These are phyloP conservation scores for Hamigera avellanea DNA, from an alignment of 495 filamentous ascomycete genomes.

Conservation along the genomic window DNA sequence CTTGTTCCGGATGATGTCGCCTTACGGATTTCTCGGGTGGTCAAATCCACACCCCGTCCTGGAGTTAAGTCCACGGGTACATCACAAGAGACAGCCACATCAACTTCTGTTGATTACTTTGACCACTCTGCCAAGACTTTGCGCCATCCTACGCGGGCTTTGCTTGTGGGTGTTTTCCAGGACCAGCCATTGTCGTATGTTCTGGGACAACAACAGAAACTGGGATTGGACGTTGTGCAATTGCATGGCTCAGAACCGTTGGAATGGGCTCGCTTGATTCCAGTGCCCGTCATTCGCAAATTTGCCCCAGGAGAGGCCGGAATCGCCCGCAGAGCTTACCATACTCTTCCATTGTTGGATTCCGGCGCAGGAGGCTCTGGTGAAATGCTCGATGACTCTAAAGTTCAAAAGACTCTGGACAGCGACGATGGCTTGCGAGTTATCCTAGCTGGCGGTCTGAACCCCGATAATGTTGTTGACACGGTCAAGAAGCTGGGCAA, in stretches of 20 bases:
- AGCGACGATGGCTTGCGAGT: conserved; percentile 54
- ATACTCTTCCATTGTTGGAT: conserved; percentile 73
- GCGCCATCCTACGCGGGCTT: conserved; percentile 46
- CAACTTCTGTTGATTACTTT: conserved; percentile 48
- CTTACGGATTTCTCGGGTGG: conserved; percentile 62
- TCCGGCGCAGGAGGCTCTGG: conserved; percentile 77
- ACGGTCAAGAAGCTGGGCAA: conserved; percentile 46
- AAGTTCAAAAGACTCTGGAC: conserved; percentile 49
- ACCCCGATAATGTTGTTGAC: conserved; percentile 59
- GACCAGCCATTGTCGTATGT: conserved; percentile 79
- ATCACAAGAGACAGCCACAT: conserved; percentile 13
- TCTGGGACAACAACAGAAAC: conserved; percentile 56
- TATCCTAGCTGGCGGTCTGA: conserved; percentile 74
- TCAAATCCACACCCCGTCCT: conserved; percentile 48
- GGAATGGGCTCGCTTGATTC: conserved; percentile 79
- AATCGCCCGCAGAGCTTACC: conserved; percentile 65
- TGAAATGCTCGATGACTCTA: conserved; percentile 53
- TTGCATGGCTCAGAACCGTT: conserved; percentile 85
- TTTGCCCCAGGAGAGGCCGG: conserved; percentile 64
- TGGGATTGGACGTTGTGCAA: conserved; percentile 84
- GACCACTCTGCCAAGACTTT: conserved; percentile 43
- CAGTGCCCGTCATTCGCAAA: conserved; percentile 77
- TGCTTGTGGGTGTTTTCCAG: conserved; percentile 89
- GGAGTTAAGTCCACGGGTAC: conserved; percentile 25
- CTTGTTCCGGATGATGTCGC: conserved; percentile 67